Conservation (phyloP, 1,139 yeast species). For the Pichia sp. region DNA sequence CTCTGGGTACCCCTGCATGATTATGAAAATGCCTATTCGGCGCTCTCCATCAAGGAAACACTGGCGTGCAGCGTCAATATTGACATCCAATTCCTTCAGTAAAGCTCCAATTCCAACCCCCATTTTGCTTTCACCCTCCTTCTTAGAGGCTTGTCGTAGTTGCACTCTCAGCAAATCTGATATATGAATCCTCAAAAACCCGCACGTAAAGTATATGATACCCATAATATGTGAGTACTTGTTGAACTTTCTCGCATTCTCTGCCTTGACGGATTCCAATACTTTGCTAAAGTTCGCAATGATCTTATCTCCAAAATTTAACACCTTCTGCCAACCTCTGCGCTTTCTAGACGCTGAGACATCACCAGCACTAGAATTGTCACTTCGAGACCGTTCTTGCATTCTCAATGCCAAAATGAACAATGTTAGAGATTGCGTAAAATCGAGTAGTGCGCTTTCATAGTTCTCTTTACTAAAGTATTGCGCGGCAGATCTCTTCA, state of each 20-base stretch:
- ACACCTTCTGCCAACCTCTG: constrained; percentile 15
- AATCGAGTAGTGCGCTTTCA: constrained; percentile 5
- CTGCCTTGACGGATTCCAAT: background rate
- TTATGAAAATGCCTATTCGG: constrained; percentile 8
- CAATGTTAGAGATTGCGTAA: constrained; percentile 8
- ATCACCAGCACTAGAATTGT: background rate
- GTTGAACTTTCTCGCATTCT: background rate
- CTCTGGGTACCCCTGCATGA: constrained; percentile 7
- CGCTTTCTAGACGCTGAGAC: constrained; percentile 6
- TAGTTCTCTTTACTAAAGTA: constrained; percentile 2
- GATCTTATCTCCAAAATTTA: constrained; percentile 9
- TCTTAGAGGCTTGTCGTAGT: background rate
- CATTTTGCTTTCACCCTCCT: background rate
- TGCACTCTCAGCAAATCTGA: constrained; percentile 2
- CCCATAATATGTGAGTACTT: constrained; percentile 9
- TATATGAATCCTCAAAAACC: constrained; percentile 11
- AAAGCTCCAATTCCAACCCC: constrained; percentile 1
- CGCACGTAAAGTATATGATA: constrained; percentile 12
- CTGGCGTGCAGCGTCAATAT: constrained; percentile 7
- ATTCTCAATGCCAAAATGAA: constrained; percentile 4
- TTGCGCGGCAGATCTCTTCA: constrained; percentile 5
- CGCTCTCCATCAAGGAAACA: constrained; percentile 11
- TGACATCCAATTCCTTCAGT: background rate
- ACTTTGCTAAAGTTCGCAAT: constrained; percentile 12
- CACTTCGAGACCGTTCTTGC: too few relatives aligned